These are phyloP conservation scores for Phytophthora meadii DNA, from an alignment of 352 stramenopile genomes.

Conservation along the genomic window DNA sequence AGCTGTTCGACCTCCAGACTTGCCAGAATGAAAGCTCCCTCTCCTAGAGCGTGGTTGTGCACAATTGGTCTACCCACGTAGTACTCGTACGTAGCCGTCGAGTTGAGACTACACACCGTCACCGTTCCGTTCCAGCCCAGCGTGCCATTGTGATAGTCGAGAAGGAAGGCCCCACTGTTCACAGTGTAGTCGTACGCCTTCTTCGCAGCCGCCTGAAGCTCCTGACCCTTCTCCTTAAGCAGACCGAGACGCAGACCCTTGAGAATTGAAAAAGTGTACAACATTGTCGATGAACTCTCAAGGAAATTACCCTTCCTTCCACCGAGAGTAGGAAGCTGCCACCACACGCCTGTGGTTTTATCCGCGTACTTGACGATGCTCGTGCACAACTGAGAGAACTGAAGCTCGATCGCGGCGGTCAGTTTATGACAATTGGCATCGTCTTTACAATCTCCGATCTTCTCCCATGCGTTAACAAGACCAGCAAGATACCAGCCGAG, in stretches of 20 bases:
- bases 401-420: conserved; percentile 17
- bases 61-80: conserved; percentile 31
- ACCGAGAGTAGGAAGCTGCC: conserved; percentile 34
- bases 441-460: conserved; percentile 19
- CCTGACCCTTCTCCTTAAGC: conserved; percentile 20
- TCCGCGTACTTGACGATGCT: conserved; percentile 29
- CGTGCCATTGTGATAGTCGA: conserved; percentile 27
- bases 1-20: conserved; percentile 35
- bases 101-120: conserved; percentile 36
- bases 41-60: conserved; percentile 32
- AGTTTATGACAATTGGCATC: conserved; percentile 15
- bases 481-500: conserved; percentile 37
- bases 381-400: conserved; percentile 25
- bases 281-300: conserved; percentile 41
- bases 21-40: conserved; percentile 31
- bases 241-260: conserved; percentile 37
- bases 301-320: conserved; percentile 35
- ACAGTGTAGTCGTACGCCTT: conserved; percentile 35
- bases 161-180: conserved; percentile 22
- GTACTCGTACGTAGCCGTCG: conserved; percentile 36
- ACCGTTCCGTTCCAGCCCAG: conserved; percentile 37
- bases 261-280: conserved; percentile 42
- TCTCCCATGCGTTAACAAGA: conserved; percentile 35
- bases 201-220: conserved; percentile 13
- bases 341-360: conserved; percentile 29